phyloP scores from a whole-genome alignment of 1,139 yeast genomes.

The Geotrichum phurueaensis region DNA sequence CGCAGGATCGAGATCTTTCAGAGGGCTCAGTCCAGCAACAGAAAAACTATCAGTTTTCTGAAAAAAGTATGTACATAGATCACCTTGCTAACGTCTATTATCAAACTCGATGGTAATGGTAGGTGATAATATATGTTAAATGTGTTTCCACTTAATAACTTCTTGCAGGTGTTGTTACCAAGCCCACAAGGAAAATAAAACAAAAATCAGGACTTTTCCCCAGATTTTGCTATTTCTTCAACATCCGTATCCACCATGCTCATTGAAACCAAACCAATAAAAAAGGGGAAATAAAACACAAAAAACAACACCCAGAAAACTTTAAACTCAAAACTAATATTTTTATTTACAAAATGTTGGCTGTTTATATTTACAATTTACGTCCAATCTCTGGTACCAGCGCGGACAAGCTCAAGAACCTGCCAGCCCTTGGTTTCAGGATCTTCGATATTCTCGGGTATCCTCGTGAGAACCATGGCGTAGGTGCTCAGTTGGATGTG shows the following conservation, averaged over 20 bases:
- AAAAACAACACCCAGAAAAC: not conserved
- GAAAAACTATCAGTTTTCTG: too few relatives aligned
- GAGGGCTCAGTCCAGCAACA: too few relatives aligned
- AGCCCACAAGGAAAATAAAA: too few relatives aligned
- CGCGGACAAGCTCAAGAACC: conserved; percentile 89
- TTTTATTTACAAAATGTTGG: conserved; percentile 1
- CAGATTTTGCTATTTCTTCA: not conserved
- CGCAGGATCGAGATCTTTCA: too few relatives aligned
- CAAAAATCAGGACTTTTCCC: not conserved
- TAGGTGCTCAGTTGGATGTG: conserved; percentile 88
- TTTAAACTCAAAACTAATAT: not conserved
- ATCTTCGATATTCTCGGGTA: conserved; percentile 87
- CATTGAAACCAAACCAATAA: not conserved
- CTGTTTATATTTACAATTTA: conserved; percentile 30
- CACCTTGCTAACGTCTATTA: too few relatives aligned
- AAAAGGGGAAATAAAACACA: too few relatives aligned
- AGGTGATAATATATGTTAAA: too few relatives aligned
- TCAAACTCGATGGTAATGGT: too few relatives aligned
- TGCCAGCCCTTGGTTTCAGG: conserved; percentile 96
- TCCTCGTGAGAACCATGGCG: conserved; percentile 91
- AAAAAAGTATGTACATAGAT: too few relatives aligned
- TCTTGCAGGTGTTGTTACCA: too few relatives aligned
- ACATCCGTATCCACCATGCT: not conserved
- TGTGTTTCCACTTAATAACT: too few relatives aligned
- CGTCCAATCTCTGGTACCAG: conserved; percentile 86